Evolutionary conservation across 257 asterid genomes (phyloP), one percentile per base, ranked within the genome.

Genomic region (Anisodus acutangulus): DNA sequence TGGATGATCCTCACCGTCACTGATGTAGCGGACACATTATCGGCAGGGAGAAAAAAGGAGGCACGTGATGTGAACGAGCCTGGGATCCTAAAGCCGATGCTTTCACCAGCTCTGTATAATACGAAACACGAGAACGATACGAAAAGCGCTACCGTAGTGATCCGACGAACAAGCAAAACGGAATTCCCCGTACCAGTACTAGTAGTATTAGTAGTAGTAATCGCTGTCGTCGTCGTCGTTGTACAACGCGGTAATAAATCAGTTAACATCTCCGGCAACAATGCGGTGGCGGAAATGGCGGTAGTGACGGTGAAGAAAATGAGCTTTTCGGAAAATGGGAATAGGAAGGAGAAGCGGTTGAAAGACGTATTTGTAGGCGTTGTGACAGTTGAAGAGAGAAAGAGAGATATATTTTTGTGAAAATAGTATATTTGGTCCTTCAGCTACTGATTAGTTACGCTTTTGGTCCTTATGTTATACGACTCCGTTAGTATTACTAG

Each of bases 71-170:
- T 37, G 49, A 49, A 83, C 45, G 82, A 9, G 7, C 45, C 15
- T 12, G 86, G 78, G 45, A 88, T 41, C 37, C n/a, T 83, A 22
- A 88, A 81, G 37, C 82, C 87, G 22, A 70, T 41, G 17, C 80
- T 83, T 8, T 86, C 89, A 3, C 82, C 86, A 0, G 86, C 90
- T 72, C 86, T 84, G 54, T 88, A 84, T 37, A 88, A 81, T 5
- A 88, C 81, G 47, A 81, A 83, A 79, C 88, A 86, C 51, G 88
- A 88, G 5, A 86, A 47, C 12, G 64, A 41, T 3, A 86, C 84
- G 9, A 88, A 81, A 22, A 83, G 9, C 1, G 43, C 45, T 26
- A 15, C 69, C 8, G 82, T 74, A 54, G 59, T 41, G 4, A 85
- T 35, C 5, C 85, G 74, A 59, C 88, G 83, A 2, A 83, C 78